A percentile compares a stretch with the other conserved stretches of the same genome.
Evolutionary conservation across 2,329 filamentous ascomycete species (phyloP).

Genomic region (Paecilomyces dactylethromorphus): DNA sequence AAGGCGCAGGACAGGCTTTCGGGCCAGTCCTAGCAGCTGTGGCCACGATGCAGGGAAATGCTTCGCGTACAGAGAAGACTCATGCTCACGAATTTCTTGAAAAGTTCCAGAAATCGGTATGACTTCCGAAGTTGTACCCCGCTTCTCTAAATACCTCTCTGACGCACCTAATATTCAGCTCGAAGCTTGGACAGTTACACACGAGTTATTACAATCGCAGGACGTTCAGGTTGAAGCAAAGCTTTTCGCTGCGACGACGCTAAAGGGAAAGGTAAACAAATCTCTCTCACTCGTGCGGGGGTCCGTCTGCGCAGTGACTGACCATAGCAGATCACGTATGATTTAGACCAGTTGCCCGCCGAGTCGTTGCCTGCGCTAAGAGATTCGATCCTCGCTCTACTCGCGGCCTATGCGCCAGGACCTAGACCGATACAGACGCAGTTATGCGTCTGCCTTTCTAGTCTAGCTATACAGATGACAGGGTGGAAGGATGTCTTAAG

Average conservation of each 20-base stretch:
- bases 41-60: slow-evolving; percentile 81
- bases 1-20: slow-evolving; percentile 61
- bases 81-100: slow-evolving; percentile 88
- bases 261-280: slow-evolving; percentile 85
- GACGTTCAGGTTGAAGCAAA: slow-evolving; percentile 76
- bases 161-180: slow-evolving; percentile 48
- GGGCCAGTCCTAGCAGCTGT: slow-evolving; percentile 81
- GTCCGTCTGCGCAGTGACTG: slow-evolving; percentile 10
- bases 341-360: slow-evolving; percentile 79
- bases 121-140: slow-evolving; percentile 29
- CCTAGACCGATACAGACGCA: slow-evolving; percentile 81
- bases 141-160: neutral
- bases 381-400: slow-evolving; percentile 72
- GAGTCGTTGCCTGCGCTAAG: slow-evolving; percentile 70
- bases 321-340: slow-evolving; percentile 77
- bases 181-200: slow-evolving; percentile 84
- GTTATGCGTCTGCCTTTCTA: slow-evolving; percentile 89
- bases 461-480: slow-evolving; percentile 92
- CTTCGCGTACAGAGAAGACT: slow-evolving; percentile 74
- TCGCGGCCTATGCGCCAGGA: slow-evolving; percentile 74
- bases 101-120: slow-evolving; percentile 95
- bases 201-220: slow-evolving; percentile 73
- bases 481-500: slow-evolving; percentile 89
- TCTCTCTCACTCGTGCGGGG: slow-evolving; percentile 1
- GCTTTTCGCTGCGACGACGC: slow-evolving; percentile 89